These are phyloP conservation scores for Leishmania aethiopica DNA, from an alignment of 208 protist species.

Conservation along the genomic window DNA sequence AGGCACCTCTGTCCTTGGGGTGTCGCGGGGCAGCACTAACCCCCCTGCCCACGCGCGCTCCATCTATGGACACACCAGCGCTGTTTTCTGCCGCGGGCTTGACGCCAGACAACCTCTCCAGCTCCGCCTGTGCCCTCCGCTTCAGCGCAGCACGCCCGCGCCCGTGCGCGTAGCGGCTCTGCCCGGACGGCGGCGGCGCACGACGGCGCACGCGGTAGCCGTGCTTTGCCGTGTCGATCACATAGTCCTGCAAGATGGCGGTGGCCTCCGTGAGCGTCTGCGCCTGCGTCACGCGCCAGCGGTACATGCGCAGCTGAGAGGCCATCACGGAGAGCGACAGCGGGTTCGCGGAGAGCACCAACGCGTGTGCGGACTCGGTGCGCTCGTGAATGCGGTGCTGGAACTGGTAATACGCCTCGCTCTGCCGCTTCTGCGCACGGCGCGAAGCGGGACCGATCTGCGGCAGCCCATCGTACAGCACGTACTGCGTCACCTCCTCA, in stretches of 20 bases:
- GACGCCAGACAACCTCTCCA: constrained; percentile 10
- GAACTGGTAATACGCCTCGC: constrained; percentile 57
- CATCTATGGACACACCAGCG: background rate
- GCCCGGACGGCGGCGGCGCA: constrained; percentile 9
- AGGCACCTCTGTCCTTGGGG: background rate
- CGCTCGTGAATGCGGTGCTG: constrained; percentile 60
- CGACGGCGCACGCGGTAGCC: constrained; percentile 52
- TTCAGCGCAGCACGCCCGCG: constrained; percentile 30
- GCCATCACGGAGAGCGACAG: constrained; percentile 78
- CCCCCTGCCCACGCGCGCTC: background rate
- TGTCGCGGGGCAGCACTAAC: background rate
- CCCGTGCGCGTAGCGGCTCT: constrained; percentile 48
- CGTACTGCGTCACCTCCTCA: constrained; percentile 33
- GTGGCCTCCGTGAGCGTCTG: constrained; percentile 71
- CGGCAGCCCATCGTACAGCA: constrained; percentile 51
- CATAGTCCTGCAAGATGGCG: constrained; percentile 53
- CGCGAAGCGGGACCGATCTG: constrained; percentile 5
- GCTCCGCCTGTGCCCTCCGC: constrained; percentile 19
- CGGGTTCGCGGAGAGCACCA: constrained; percentile 81
- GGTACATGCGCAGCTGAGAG: constrained; percentile 84
- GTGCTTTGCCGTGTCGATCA: constrained; percentile 34
- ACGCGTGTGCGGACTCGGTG: constrained; percentile 46
- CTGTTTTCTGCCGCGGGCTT: background rate
- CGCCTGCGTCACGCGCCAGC: constrained; percentile 80
- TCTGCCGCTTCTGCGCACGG: constrained; percentile 40